Evolutionary conservation across 2,329 filamentous ascomycete genomes (phyloP).

Genomic region (Myriosclerotinia scirpicola): DNA sequence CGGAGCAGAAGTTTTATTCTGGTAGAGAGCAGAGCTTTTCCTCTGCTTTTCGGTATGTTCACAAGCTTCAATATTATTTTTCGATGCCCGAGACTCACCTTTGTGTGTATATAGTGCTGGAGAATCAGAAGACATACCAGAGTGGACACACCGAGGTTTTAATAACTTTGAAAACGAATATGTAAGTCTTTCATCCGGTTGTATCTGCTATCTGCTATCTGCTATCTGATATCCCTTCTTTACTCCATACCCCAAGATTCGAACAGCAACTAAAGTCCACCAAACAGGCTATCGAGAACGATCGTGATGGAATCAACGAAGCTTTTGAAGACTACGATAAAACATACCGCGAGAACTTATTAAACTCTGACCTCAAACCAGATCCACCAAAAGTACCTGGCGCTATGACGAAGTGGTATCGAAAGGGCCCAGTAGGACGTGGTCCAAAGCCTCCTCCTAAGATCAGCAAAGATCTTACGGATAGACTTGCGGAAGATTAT

Average conservation of each 20-base stretch:
- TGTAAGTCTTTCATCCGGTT: neutral
- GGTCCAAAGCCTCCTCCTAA: slow-evolving; percentile 4
- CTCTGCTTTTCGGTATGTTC: neutral
- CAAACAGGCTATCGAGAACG: neutral
- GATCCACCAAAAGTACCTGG: neutral
- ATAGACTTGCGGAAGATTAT: slow-evolving; percentile 8
- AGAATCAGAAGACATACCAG: neutral
- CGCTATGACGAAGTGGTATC: slow-evolving; percentile 13
- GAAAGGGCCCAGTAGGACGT: slow-evolving; percentile 6
- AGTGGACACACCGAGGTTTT: slow-evolving; percentile 1
- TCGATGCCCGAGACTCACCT: neutral
- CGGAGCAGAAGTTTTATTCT: neutral
- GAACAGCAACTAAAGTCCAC: neutral
- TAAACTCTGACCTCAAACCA: neutral
- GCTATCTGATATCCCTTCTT: neutral
- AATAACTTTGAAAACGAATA: neutral
- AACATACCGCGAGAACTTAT: neutral
- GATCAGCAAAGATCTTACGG: neutral
- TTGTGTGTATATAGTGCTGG: neutral
- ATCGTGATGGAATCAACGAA: neutral
- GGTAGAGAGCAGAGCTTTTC: neutral
- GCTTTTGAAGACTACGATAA: slow-evolving; percentile 1
- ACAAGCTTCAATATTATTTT: too few relatives aligned
- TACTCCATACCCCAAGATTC: neutral
- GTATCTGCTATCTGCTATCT: neutral